phyloP scores from a whole-genome alignment of 2,329 filamentous ascomycete species.

The Penicillium thymicola region DNA sequence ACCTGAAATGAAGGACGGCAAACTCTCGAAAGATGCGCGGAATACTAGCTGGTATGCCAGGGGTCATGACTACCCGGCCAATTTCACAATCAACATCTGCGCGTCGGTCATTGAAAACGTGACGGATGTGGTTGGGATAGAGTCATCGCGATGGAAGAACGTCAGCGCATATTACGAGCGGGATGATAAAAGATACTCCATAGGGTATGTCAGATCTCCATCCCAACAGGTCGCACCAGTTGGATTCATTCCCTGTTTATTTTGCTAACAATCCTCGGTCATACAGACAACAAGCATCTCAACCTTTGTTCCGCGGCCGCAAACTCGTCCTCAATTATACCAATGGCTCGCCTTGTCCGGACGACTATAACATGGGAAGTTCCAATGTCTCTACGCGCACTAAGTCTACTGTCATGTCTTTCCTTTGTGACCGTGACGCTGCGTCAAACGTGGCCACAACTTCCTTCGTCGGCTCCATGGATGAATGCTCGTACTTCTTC shows the following conservation, averaged over 20 bases:
- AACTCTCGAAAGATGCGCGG: constrained; percentile 36
- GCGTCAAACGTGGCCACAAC: constrained; percentile 64
- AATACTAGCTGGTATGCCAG: constrained; percentile 48
- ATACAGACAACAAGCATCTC: constrained; percentile 43
- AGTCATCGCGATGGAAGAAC: constrained; percentile 42
- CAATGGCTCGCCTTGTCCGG: constrained; percentile 67
- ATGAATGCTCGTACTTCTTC: constrained; percentile 95
- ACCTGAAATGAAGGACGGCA: constrained; percentile 42
- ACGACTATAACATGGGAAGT: constrained; percentile 26
- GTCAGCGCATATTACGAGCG: constrained; percentile 50
- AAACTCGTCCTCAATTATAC: constrained; percentile 74
- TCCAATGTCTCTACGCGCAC: constrained; percentile 24
- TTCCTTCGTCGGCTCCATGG: constrained; percentile 83
- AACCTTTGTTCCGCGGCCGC: constrained; percentile 49
- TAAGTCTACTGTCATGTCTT: constrained; percentile 85
- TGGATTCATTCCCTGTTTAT: not conserved
- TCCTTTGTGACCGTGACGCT: constrained; percentile 85
- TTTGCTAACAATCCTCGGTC: constrained; percentile 3
- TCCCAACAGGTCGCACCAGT: not conserved
- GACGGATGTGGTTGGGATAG: constrained; percentile 46
- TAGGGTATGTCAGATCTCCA: constrained; percentile 38
- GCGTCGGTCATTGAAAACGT: constrained; percentile 49
- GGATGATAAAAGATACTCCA: constrained; percentile 44
- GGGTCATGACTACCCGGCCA: constrained; percentile 50
- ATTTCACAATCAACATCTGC: constrained; percentile 53